Percentiles rank a stretch among this genome's conserved stretches.
Evolutionary conservation across 2,329 filamentous ascomycete species (phyloP).

Genomic region (Nectriaceae sp.): DNA sequence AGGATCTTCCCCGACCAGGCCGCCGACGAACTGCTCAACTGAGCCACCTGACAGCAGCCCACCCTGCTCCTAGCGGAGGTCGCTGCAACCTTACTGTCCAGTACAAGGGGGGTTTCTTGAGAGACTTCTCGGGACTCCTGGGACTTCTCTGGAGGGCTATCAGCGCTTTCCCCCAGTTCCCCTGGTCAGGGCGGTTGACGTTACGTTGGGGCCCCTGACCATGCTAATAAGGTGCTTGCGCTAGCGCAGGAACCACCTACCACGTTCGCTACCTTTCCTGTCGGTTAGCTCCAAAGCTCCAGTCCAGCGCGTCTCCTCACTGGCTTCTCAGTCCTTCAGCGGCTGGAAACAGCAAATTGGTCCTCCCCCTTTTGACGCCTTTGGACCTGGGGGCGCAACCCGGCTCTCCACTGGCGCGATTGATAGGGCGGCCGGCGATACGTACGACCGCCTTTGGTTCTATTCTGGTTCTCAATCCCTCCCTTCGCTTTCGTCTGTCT

Average conservation of each 20-base stretch:
- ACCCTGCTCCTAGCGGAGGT: too few species aligned
- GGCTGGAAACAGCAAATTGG: too few species aligned
- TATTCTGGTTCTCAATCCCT: background rate
- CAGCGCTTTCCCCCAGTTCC: background rate
- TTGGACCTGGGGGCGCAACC: background rate
- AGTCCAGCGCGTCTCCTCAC: background rate
- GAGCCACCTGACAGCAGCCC: too few species aligned
- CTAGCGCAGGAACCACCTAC: constrained; percentile 5
- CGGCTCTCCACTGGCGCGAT: background rate
- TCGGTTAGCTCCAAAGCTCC: background rate
- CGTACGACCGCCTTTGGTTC: background rate
- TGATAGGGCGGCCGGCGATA: background rate
- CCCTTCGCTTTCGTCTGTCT: constrained; percentile 14
- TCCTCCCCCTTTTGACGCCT: background rate
- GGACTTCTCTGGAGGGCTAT: background rate
- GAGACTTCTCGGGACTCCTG: background rate
- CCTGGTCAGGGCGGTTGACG: background rate
- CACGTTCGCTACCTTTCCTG: background rate
- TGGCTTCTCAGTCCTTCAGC: background rate
- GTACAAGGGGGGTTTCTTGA: too few species aligned
- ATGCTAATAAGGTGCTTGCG: background rate
- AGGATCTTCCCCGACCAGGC: too few species aligned
- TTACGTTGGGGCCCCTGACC: background rate
- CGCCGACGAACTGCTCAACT: background rate
- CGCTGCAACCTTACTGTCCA: too few species aligned